Evolutionary conservation across 176 grass and related monocot genomes (phyloP), one percentile per base, ranked within the genome.

Genomic region (Avena insularis): DNA sequence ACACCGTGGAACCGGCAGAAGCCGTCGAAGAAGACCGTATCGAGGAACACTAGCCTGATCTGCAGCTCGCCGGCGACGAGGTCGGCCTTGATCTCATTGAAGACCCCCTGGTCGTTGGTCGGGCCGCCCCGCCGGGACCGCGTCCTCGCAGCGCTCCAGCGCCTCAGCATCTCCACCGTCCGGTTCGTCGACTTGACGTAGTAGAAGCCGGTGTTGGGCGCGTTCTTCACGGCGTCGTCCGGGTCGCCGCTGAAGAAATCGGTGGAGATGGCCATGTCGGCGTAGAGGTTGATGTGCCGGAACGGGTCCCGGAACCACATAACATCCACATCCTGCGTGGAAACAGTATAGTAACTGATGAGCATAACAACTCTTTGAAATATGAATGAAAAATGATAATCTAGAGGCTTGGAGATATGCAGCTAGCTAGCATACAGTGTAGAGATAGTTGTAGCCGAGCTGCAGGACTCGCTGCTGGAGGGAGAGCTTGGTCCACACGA

Each of bases 381-480:
- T 38, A 38, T 38, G 11, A 64, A 27, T 15, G 63, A 13, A 66
- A 66, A 15, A 27, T 12, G 60, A 12, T 23, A 33, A 15, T 12
- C 33, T 65, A 31, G 5, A 15, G 62, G 62, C 62, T 33, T 63
- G 48, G 48, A 14, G 2, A 14, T 14, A 21, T 21, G 1, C 9
- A 53, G 50, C 2, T 53, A 53, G 50, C 13, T 17, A 8, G 19
- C 69, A 21, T 71, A 94, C 95, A 81, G 90, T 91, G 78, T 86
- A 94, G 35, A 97, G 50, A 46, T 91, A 92, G 78, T 79, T 94
- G 88, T 97, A 97, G 11, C 95, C 92, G 4, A 94, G 84, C 79
- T 92, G 83, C 0, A 97, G 86, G 43, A 97, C 36, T 6, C 61
- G 68, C 20, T 87, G 83, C 58, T 92, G 92, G n/a, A 97, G 73